phyloP scores from a whole-genome alignment of 2,329 filamentous ascomycete species.

The Talaromyces sp. region DNA sequence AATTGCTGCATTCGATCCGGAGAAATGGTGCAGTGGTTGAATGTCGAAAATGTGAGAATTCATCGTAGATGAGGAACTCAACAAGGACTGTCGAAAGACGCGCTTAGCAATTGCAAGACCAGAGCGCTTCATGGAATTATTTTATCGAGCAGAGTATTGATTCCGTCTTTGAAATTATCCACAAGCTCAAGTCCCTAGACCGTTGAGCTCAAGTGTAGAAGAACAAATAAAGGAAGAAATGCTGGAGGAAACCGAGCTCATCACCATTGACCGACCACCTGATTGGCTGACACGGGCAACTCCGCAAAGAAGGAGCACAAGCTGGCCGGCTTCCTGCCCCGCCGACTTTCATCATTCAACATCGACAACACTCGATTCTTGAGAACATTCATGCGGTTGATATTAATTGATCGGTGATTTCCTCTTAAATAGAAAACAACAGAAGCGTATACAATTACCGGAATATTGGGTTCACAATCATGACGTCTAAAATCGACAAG shows the following conservation, averaged over 20 bases:
- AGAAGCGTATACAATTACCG: too few relatives aligned
- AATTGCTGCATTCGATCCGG: constrained; percentile 63
- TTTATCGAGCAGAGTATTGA: background rate
- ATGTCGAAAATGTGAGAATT: constrained; percentile 53
- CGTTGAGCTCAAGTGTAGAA: background rate
- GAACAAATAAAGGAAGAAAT: background rate
- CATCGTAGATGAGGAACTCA: constrained; percentile 22
- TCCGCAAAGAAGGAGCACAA: constrained; percentile 1
- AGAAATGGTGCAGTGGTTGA: constrained; percentile 65
- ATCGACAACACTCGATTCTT: background rate
- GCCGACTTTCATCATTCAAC: constrained; percentile 1
- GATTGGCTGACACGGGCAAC: background rate
- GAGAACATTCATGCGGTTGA: background rate
- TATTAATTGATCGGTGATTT: too few relatives aligned
- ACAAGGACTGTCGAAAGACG: background rate
- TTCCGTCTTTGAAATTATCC: background rate
- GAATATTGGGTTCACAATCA: constrained; percentile 17
- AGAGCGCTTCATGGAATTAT: background rate
- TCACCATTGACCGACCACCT: background rate
- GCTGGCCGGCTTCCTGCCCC: constrained; percentile 6
- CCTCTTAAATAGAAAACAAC: too few relatives aligned
- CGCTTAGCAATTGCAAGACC: background rate
- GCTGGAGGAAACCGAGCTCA: constrained; percentile 1
- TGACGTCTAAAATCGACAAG: constrained; percentile 57
- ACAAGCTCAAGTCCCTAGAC: background rate